A percentile compares a stretch with the other conserved stretches of the same genome.
These are phyloP conservation scores for Fonsecaea nubica DNA, from an alignment of 2,329 filamentous ascomycete species.

Conservation along the genomic window DNA sequence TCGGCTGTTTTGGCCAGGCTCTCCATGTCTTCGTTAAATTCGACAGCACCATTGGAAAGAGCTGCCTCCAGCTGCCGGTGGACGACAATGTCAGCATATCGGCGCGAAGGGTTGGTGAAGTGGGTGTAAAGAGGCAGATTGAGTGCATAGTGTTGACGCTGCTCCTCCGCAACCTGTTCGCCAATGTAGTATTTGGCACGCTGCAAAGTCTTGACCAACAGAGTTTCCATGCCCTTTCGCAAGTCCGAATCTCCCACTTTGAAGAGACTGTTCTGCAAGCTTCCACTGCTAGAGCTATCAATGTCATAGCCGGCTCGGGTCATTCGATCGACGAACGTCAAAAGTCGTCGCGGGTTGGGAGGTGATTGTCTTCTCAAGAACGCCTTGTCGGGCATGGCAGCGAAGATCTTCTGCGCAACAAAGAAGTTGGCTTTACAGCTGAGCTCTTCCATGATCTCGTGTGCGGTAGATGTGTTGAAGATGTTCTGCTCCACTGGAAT, in stretches of 20 bases:
- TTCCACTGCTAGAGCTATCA: slow-evolving; percentile 86
- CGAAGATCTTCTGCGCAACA: slow-evolving; percentile 81
- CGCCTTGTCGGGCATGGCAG: slow-evolving; percentile 86
- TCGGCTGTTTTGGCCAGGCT: slow-evolving; percentile 89
- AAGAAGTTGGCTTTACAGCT: slow-evolving; percentile 90
- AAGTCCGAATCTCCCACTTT: slow-evolving; percentile 86
- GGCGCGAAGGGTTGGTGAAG: slow-evolving; percentile 92
- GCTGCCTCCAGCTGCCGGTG: slow-evolving; percentile 92
- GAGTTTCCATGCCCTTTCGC: slow-evolving; percentile 96
- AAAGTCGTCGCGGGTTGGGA: slow-evolving; percentile 85
- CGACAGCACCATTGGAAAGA: slow-evolving; percentile 78
- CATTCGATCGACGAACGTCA: slow-evolving; percentile 93
- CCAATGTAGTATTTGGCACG: slow-evolving; percentile 94
- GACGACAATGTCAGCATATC: slow-evolving; percentile 93
- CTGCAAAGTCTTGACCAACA: slow-evolving; percentile 93
- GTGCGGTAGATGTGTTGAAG: slow-evolving; percentile 85
- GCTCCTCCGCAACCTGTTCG: slow-evolving; percentile 76
- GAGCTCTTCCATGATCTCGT: slow-evolving; percentile 93
- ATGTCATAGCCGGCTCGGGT: slow-evolving; percentile 87
- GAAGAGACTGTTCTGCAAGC: slow-evolving; percentile 93
- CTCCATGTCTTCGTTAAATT: slow-evolving; percentile 90
- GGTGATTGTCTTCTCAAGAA: slow-evolving; percentile 84
- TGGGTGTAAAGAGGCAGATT: slow-evolving; percentile 96
- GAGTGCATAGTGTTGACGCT: slow-evolving; percentile 86
- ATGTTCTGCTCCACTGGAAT: slow-evolving; percentile 96